Evolutionary conservation across 23 red algal species (phyloP).

Genomic region (Agarophyton chilense): DNA sequence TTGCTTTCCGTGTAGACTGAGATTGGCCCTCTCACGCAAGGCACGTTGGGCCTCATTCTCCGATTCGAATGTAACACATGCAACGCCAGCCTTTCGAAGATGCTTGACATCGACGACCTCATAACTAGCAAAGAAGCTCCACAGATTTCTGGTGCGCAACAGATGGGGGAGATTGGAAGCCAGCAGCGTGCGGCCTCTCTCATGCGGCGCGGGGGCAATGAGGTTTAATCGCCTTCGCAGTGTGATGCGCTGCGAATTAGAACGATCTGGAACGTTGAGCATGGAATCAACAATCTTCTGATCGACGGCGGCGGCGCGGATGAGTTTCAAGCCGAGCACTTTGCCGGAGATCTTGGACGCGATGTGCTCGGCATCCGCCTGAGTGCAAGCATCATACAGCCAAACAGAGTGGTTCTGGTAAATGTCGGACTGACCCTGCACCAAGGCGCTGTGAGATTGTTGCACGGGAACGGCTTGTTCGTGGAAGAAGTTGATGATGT

Average conservation of each 20-base stretch:
- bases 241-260: not conserved
- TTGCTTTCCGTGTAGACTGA: constrained; percentile 49
- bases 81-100: constrained; percentile 51
- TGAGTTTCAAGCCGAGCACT: constrained; percentile 52
- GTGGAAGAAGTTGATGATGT: constrained; percentile 41
- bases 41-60: constrained; percentile 41
- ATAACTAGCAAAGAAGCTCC: constrained; percentile 61
- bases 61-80: constrained; percentile 39
- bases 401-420: constrained; percentile 69
- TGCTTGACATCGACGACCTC: constrained; percentile 44
- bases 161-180: constrained; percentile 36
- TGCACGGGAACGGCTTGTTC: not conserved
- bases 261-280: constrained; percentile 2
- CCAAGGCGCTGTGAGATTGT: not conserved
- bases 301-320: constrained; percentile 59
- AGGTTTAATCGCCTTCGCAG: constrained; percentile 46
- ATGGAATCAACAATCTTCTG: constrained; percentile 39
- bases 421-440: constrained; percentile 60
- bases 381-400: constrained; percentile 43
- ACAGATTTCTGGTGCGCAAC: constrained; percentile 34
- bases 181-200: constrained; percentile 58
- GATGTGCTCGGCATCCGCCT: constrained; percentile 4
- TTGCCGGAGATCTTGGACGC: constrained; percentile 43
- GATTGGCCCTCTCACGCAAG: constrained; percentile 51
- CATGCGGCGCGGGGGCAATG: constrained; percentile 32